Conservation (phyloP, 148 eudicot genomes). For the Rhododendron vialii region DNA sequence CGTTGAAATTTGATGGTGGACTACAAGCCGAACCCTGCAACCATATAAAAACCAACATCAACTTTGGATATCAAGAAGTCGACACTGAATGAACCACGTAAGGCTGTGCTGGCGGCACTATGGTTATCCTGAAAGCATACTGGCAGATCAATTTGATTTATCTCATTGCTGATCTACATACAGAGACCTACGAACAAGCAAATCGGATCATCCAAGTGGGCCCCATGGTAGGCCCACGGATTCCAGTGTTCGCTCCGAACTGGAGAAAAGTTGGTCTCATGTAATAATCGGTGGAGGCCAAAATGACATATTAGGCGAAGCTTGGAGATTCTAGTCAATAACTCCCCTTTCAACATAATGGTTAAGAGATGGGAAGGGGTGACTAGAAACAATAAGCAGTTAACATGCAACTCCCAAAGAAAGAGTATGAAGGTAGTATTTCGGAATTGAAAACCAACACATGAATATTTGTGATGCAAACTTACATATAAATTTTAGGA, state of each 20-base stretch:
- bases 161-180: not conserved
- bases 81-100: not conserved
- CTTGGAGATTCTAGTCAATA: not conserved
- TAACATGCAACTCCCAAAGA: not conserved
- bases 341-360: not conserved
- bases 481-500: not conserved
- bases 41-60: not conserved
- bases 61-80: not conserved
- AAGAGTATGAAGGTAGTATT: not conserved
- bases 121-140: not conserved
- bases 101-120: not conserved
- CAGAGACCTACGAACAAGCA: not conserved
- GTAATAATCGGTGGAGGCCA: not conserved
- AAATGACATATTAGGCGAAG: not conserved
- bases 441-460: not conserved
- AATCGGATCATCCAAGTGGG: not conserved
- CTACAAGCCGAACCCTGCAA: constrained; percentile 70
- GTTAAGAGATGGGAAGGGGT: not conserved
- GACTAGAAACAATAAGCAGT: not conserved
- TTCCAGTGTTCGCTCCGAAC: not conserved
- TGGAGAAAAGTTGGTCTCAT: not conserved
- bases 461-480: not conserved
- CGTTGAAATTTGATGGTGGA: constrained; percentile 76
- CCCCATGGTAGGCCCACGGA: not conserved
- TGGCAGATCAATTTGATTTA: not conserved